These are phyloP conservation scores for Calonectria leucothoes DNA, from an alignment of 2,329 filamentous ascomycete species.

Conservation along the genomic window DNA sequence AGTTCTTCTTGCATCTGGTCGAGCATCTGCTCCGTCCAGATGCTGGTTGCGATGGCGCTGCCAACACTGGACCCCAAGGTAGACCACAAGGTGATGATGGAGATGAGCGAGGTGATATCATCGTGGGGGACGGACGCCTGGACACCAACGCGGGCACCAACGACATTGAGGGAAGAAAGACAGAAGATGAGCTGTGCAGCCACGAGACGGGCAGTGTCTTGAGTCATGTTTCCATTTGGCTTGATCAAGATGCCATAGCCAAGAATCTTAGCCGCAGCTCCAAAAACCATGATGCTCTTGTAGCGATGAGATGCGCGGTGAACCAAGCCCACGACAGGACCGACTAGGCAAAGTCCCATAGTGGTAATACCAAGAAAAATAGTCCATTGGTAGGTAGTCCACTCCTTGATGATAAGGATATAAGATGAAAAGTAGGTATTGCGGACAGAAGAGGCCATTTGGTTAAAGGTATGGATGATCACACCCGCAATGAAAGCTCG, in stretches of 20 bases:
- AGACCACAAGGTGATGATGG: background rate
- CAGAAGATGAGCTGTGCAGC: background rate
- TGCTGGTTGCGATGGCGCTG: background rate
- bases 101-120: background rate
- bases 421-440: constrained; percentile 53
- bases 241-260: background rate
- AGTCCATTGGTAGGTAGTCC: constrained; percentile 55
- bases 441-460: constrained; percentile 48
- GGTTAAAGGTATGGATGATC: constrained; percentile 50
- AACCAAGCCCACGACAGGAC: background rate
- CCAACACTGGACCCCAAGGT: background rate
- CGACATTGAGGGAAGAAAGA: background rate
- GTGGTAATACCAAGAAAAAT: constrained; percentile 47
- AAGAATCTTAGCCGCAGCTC: background rate
- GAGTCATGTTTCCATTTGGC: background rate
- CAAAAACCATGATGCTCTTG: background rate
- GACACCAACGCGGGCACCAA: background rate
- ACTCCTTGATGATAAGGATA: constrained; percentile 54
- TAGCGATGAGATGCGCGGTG: background rate
- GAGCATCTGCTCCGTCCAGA: background rate
- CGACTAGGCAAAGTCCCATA: background rate
- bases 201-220: background rate
- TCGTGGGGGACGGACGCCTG: background rate
- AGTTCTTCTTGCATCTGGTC: background rate
- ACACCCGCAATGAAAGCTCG: background rate